Conservation (phyloP, 495 filamentous ascomycete genomes). For the Talaromyces adpressus region DNA sequence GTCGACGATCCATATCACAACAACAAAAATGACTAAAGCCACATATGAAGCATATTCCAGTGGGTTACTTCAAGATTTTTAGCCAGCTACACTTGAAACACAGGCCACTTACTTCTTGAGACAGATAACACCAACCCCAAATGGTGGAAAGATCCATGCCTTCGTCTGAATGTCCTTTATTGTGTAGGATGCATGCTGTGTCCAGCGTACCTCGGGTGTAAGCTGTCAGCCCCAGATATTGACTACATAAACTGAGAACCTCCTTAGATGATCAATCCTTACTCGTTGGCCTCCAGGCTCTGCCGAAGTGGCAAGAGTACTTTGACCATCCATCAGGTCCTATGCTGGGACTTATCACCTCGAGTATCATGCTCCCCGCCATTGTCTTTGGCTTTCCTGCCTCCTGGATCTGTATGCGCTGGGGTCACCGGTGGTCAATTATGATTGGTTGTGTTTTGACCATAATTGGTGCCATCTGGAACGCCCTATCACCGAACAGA, state of each 20-base stretch:
- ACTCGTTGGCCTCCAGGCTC: constrained; percentile 12
- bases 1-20: no score
- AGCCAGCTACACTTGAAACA: no score
- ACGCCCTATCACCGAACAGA: constrained; percentile 37
- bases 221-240: neutral
- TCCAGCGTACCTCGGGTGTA: neutral
- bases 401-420: constrained; percentile 56
- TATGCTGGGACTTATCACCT: constrained; percentile 53
- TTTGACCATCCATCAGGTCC: constrained; percentile 39
- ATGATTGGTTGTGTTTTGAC: constrained; percentile 53
- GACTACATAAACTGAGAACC: neutral
- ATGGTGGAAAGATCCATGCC: neutral
- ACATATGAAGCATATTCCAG: no score
- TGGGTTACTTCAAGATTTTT: no score
- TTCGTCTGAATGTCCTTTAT: neutral
- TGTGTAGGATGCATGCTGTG: neutral
- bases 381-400: constrained; percentile 54
- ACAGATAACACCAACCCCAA: neutral
- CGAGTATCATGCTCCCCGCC: constrained; percentile 42
- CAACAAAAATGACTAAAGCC: no score
- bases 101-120: no score
- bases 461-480: constrained; percentile 53
- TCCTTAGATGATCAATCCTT: neutral
- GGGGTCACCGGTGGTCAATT: constrained; percentile 53
- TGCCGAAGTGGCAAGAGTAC: constrained; percentile 17